Percentiles rank a stretch among this genome's conserved stretches.
Conservation (phyloP, 495 filamentous ascomycete species). For the Hypoxylon fuscum region DNA sequence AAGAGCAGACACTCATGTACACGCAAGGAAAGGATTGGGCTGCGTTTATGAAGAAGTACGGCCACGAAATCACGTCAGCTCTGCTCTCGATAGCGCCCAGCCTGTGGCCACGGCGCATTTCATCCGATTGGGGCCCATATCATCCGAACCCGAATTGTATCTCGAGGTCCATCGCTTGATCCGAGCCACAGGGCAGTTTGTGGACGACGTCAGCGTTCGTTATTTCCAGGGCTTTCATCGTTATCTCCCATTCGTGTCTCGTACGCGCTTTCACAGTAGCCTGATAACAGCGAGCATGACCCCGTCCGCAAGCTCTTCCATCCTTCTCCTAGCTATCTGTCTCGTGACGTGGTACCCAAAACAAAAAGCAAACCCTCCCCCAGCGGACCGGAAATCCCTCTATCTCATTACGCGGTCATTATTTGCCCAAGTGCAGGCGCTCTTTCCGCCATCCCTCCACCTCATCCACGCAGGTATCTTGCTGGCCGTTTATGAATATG, state of each 20-base stretch:
- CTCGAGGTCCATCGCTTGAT: constrained; percentile 46
- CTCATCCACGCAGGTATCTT: constrained; percentile 49
- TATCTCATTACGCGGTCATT: constrained; percentile 48
- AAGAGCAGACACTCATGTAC: not conserved
- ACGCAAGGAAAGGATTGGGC: not conserved
- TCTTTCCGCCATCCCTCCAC: constrained; percentile 37
- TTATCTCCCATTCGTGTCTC: constrained; percentile 51
- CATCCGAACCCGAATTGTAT: constrained; percentile 22
- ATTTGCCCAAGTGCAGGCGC: constrained; percentile 47
- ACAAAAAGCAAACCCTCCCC: too few species aligned
- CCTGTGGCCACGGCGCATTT: too few species aligned
- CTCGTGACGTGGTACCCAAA: constrained; percentile 43
- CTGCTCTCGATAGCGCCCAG: too few species aligned
- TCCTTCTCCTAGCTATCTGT: constrained; percentile 49
- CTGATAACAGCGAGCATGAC: constrained; percentile 30
- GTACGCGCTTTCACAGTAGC: constrained; percentile 40
- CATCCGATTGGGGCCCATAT: not conserved
- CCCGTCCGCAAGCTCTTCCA: constrained; percentile 43
- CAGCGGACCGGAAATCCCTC: constrained; percentile 37
- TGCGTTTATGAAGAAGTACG: not conserved
- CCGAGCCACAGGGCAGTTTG: constrained; percentile 37
- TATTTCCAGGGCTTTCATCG: constrained; percentile 51
- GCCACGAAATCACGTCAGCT: not conserved
- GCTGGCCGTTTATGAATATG: constrained; percentile 30
- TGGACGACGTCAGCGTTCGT: constrained; percentile 47